Evolutionary conservation across 208 protist species (phyloP).

Genomic region (Acanthamoeba castellanii): DNA sequence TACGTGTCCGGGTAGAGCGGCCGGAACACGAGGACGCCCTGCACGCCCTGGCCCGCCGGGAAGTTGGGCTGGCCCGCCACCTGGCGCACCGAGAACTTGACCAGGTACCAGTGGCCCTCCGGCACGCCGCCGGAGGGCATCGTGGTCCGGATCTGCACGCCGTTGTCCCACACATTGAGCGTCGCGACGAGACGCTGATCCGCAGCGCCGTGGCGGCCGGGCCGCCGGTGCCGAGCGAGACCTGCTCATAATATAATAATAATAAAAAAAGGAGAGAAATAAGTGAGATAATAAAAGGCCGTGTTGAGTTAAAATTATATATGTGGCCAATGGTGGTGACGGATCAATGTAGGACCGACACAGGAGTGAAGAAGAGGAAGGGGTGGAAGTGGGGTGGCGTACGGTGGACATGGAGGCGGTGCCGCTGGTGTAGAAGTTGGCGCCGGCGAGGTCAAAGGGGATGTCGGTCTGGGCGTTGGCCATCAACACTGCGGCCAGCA

Average conservation of each 20-base stretch:
- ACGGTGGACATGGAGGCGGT: not conserved
- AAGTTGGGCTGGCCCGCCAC: slow-evolving; percentile 29
- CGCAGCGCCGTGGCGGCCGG: not conserved
- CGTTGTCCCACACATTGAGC: not conserved
- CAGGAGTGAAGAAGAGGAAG: too few species aligned
- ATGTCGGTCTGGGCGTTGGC: not conserved
- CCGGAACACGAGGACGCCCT: not conserved
- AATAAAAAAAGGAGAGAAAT: too few species aligned
- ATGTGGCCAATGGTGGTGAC: too few species aligned
- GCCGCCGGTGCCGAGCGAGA: not conserved
- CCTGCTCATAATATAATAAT: too few species aligned
- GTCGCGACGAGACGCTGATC: not conserved
- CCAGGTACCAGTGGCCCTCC: not conserved
- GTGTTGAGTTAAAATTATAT: too few species aligned
- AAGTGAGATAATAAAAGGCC: too few species aligned
- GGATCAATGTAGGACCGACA: too few species aligned
- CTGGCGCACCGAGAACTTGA: slow-evolving; percentile 50
- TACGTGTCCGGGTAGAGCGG: not conserved
- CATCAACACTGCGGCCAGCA: too few species aligned
- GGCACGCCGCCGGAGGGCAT: not conserved
- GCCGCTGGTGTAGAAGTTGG: not conserved
- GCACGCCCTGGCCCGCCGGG: not conserved
- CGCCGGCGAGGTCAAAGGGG: not conserved
- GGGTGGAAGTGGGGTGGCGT: not conserved
- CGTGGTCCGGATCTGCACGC: not conserved